A percentile compares a stretch with the other conserved stretches of the same genome.
Evolutionary conservation across 192 early-diverging fungal species (phyloP).

Genomic region (Coemansia sp.): DNA sequence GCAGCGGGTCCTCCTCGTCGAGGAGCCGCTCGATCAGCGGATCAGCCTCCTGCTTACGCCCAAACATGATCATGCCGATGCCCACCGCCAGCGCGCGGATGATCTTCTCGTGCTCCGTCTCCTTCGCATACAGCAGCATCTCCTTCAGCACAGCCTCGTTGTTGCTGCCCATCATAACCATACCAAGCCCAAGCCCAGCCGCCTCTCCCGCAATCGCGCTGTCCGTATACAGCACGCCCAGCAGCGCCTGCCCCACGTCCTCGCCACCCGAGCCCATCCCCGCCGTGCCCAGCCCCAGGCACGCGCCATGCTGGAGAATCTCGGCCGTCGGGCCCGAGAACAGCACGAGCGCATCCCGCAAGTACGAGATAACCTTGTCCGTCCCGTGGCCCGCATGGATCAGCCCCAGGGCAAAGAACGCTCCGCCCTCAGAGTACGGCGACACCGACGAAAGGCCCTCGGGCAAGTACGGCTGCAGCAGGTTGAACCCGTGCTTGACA

Average conservation of each 20-base stretch:
- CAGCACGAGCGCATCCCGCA: conserved; percentile 77
- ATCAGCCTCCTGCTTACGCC: conserved; percentile 94
- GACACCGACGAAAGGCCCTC: conserved; percentile 83
- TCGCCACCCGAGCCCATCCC: conserved; percentile 94
- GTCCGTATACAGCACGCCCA: conserved; percentile 87
- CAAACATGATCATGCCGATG: conserved; percentile 96
- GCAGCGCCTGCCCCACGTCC: conserved; percentile 85
- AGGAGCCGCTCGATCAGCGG: conserved; percentile 80
- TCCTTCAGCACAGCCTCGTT: conserved; percentile 80
- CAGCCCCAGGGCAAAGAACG: conserved; percentile 95
- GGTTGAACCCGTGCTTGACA: conserved; percentile 72
- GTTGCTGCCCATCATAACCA: conserved; percentile 95
- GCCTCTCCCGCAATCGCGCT: conserved; percentile 97
- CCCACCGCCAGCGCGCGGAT: conserved; percentile 95
- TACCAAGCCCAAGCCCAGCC: conserved; percentile 93
- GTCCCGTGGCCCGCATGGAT: conserved; percentile 96
- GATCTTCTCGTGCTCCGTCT: conserved; percentile 99
- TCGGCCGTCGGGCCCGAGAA: conserved; percentile 69
- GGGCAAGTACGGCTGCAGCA: conserved; percentile 94
- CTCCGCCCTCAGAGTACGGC: conserved; percentile 95
- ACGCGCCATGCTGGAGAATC: conserved; percentile 95
- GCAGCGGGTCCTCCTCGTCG: conserved; percentile 90
- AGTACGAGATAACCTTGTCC: conserved; percentile 73
- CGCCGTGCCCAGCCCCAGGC: conserved; percentile 92
- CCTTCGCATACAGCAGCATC: conserved; percentile 97